Percentiles rank a stretch among this genome's conserved stretches.
Conservation (phyloP, 1,284 basidiomycete genomes). For the Sanghuangporus weigelae region DNA sequence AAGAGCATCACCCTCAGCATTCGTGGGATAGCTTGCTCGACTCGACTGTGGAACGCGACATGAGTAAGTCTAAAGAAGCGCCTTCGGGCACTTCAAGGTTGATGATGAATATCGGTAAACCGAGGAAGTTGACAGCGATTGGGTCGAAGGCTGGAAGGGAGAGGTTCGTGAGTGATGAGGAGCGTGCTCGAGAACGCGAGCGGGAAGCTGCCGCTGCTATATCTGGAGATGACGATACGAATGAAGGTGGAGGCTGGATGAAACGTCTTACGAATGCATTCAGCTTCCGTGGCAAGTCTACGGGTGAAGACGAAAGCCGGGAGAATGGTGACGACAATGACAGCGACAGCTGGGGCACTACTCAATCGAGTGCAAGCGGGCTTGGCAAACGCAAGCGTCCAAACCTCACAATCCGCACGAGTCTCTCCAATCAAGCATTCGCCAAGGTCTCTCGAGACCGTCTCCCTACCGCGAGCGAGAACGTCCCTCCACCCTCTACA, state of each 20-base stretch:
- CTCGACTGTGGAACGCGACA: constrained; percentile 18
- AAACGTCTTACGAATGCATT: constrained; percentile 15
- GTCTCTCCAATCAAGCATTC: constrained; percentile 19
- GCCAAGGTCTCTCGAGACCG: constrained; percentile 22
- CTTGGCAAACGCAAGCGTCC: not conserved
- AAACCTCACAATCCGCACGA: constrained; percentile 15
- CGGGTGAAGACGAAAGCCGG: not conserved
- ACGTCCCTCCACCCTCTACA: not conserved
- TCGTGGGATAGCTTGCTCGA: constrained; percentile 50
- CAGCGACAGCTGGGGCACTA: not conserved
- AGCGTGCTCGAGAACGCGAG: constrained; percentile 15
- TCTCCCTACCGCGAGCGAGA: constrained; percentile 31
- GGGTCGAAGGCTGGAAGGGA: constrained; percentile 34
- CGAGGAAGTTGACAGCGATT: constrained; percentile 42
- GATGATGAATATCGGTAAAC: constrained; percentile 25
- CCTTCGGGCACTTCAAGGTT: not conserved
- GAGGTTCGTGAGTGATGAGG: constrained; percentile 25
- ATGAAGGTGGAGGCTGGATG: constrained; percentile 28
- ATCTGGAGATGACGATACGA: constrained; percentile 18
- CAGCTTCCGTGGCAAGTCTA: constrained; percentile 5
- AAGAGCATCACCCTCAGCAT: constrained; percentile 31
- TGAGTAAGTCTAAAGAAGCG: constrained; percentile 19
- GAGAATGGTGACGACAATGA: not conserved
- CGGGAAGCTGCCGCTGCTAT: constrained; percentile 8
- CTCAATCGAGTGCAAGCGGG: not conserved